phyloP scores from a whole-genome alignment of 2,329 filamentous ascomycete genomes.

The Zymoseptoria ardabiliae region DNA sequence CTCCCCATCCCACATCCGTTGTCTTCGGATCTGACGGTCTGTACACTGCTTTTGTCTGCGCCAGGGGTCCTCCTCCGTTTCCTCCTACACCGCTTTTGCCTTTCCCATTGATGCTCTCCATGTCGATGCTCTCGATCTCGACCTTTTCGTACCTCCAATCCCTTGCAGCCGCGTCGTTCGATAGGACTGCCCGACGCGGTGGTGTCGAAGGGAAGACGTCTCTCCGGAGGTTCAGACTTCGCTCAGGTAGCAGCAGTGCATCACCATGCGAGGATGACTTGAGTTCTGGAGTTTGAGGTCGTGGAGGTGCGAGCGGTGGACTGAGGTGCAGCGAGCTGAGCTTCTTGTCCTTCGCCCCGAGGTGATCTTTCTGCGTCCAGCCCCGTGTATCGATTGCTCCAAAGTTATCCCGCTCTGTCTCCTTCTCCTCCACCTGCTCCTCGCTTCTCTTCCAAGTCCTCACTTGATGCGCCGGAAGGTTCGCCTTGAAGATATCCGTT shows the following conservation, averaged over 20 bases:
- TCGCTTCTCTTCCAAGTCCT: conserved; percentile 3
- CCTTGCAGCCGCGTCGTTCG: conserved; percentile 44
- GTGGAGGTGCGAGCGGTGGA: neutral
- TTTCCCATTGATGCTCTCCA: conserved; percentile 40
- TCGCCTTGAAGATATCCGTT: conserved; percentile 40
- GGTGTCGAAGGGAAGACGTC: conserved; percentile 22
- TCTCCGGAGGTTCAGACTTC: conserved; percentile 31
- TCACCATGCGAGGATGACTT: conserved; percentile 24
- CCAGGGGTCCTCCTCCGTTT: conserved; percentile 50
- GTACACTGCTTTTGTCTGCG: conserved; percentile 76
- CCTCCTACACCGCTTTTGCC: conserved; percentile 43
- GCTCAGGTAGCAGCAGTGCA: conserved; percentile 30
- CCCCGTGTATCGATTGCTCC: neutral
- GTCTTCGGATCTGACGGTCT: conserved; percentile 61
- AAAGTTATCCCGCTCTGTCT: neutral
- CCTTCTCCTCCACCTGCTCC: neutral
- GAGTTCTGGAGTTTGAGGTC: neutral
- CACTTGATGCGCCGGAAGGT: conserved; percentile 36
- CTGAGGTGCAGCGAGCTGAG: neutral
- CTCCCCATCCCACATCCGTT: conserved; percentile 80
- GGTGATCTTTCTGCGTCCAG: conserved; percentile 7
- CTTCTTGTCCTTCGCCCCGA: neutral
- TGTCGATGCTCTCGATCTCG: conserved; percentile 72
- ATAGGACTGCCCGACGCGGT: conserved; percentile 27
- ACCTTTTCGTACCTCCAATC: conserved; percentile 83